These are phyloP conservation scores for Backusella tarrabulga DNA, from an alignment of 192 early-diverging fungal species.

Conservation along the genomic window DNA sequence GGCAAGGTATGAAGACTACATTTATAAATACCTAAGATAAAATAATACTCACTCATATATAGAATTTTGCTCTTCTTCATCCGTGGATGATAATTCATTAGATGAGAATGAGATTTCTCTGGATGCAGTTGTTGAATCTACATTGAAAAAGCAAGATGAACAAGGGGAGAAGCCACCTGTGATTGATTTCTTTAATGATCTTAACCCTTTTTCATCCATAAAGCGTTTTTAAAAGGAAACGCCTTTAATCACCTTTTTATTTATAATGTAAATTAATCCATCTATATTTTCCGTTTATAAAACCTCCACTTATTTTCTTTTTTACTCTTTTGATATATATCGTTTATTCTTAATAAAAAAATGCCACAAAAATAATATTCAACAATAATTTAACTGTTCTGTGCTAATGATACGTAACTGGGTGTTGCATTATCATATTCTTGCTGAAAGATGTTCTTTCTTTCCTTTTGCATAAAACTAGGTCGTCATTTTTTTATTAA, in stretches of 20 bases:
- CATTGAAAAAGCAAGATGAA: neutral
- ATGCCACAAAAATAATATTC: neutral
- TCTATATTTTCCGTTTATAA: neutral
- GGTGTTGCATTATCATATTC: constrained; percentile 89
- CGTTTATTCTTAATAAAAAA: too few species aligned
- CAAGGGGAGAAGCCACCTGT: neutral
- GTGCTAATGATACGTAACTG: constrained; percentile 67
- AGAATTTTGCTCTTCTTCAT: constrained; percentile 16
- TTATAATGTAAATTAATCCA: neutral
- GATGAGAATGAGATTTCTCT: constrained; percentile 2
- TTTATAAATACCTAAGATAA: too few species aligned
- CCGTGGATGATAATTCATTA: constrained; percentile 5
- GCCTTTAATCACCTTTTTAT: neutral
- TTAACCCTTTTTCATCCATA: neutral
- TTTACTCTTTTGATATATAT: too few species aligned
- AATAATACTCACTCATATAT: neutral
- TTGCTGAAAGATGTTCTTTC: constrained; percentile 67
- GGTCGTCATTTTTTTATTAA: neutral
- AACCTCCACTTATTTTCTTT: neutral
- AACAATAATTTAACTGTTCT: constrained; percentile 33
- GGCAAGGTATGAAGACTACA: constrained; percentile 3
- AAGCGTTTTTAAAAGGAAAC: constrained; percentile 4
- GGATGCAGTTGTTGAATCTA: neutral
- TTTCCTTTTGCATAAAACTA: constrained; percentile 68
- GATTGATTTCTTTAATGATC: neutral